phyloP scores from a whole-genome alignment of 768 basidiomycete species.

The Serendipita indica region DNA sequence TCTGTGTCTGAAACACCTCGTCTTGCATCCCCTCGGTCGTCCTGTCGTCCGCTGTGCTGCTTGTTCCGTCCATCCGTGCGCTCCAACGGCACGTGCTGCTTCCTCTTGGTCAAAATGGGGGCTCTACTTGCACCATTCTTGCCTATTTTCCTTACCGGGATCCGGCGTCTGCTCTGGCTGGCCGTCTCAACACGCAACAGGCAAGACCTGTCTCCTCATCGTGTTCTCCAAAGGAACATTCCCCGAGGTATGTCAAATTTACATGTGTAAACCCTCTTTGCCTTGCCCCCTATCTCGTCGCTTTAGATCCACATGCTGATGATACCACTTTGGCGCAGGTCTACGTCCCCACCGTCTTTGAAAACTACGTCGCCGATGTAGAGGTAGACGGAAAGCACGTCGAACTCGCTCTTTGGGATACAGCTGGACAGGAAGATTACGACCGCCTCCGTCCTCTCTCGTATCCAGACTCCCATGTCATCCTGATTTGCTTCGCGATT shows the following conservation, averaged over 20 bases:
- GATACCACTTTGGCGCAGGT: slow-evolving; percentile 39
- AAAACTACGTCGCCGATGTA: slow-evolving; percentile 98
- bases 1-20: too few species aligned
- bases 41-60: background rate
- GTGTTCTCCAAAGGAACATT: slow-evolving; percentile 95
- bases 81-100: too few species aligned
- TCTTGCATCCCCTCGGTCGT: background rate
- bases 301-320: background rate
- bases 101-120: too few species aligned
- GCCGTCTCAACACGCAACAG: slow-evolving; percentile 7
- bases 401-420: slow-evolving; percentile 99
- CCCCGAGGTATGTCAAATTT: slow-evolving; percentile 54
- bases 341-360: slow-evolving; percentile 98
- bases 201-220: slow-evolving; percentile 80
- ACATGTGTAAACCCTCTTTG: background rate
- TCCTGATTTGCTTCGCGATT: slow-evolving; percentile 96
- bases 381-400: slow-evolving; percentile 98
- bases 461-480: slow-evolving; percentile 99
- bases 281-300: background rate
- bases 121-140: background rate
- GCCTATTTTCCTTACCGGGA: background rate
- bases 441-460: slow-evolving; percentile 94
- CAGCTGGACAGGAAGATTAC: slow-evolving; percentile 97
- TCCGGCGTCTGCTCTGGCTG: slow-evolving; percentile 13
- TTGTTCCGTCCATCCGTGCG: too few species aligned